Evolutionary conservation across 441 rosid genomes (phyloP), one percentile per base, ranked within the genome.

Genomic region (Erodium texanum): DNA sequence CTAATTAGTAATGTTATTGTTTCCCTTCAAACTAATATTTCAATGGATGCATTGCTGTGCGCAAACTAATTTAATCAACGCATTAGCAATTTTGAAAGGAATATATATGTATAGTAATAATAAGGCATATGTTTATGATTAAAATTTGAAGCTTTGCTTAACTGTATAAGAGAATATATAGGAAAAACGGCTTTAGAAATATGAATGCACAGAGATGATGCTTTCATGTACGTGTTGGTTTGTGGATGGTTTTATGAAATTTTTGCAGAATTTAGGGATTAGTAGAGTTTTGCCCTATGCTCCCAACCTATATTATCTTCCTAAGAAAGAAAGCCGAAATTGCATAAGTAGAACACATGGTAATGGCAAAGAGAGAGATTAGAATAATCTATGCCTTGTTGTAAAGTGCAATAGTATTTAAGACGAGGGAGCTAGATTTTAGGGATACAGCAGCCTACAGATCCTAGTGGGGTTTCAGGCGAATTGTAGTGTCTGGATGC

Each of bases 341-440:
- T n/a, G n/a, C n/a, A n/a, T n/a, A n/a, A n/a, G n/a, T n/a, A n/a
- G n/a, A n/a, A n/a, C n/a, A n/a, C n/a, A n/a, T n/a, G n/a, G n/a
- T n/a, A n/a, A n/a, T n/a, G n/a, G n/a, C n/a, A n/a, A n/a, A n/a
- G n/a, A n/a, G n/a, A n/a, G n/a, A n/a, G n/a, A n/a, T n/a, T n/a
- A n/a, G n/a, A n/a, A n/a, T n/a, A 70, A 77, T 67, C 69, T 66
- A 67, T 73, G 41, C 72, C 65, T 23, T 29, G 38, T 34, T 64
- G 71, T 67, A 70, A 70, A 67, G 72, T 58, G 66, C 69, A 58
- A 58, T 54, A 54, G 2, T 58, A 9, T 58, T 20, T 6, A 65
- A 16, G 41, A 52, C 58, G 32, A 66, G 65, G 58, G 63, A 18
- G 24, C 24, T 7, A 52, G 29, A 56, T 70, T 62, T 62, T 19